phyloP scores from a whole-genome alignment of 2,329 filamentous ascomycete genomes.

The Mycocentrospora acerina region DNA sequence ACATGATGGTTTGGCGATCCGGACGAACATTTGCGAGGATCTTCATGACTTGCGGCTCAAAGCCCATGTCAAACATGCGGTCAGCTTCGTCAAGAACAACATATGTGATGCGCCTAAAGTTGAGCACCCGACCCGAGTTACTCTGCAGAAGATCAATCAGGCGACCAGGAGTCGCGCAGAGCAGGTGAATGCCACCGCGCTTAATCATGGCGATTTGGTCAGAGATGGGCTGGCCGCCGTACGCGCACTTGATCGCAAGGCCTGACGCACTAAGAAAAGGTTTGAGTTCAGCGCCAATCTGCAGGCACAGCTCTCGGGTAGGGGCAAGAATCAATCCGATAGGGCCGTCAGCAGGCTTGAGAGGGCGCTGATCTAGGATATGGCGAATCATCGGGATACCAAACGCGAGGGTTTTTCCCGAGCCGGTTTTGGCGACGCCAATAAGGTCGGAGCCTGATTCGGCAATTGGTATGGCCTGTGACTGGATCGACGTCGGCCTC shows the following conservation, averaged over 20 bases:
- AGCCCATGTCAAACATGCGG: slow-evolving; percentile 99
- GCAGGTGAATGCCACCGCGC: slow-evolving; percentile 89
- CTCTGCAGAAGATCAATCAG: slow-evolving; percentile 94
- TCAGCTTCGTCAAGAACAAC: slow-evolving; percentile 96
- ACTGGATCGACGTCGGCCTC: slow-evolving; percentile 88
- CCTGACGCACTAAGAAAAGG: slow-evolving; percentile 87
- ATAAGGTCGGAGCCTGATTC: slow-evolving; percentile 97
- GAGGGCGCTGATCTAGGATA: slow-evolving; percentile 85
- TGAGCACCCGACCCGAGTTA: slow-evolving; percentile 92
- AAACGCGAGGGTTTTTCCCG: slow-evolving; percentile 96
- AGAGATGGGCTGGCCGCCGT: slow-evolving; percentile 92
- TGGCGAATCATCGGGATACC: slow-evolving; percentile 96
- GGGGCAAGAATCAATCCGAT: slow-evolving; percentile 89
- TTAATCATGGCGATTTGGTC: slow-evolving; percentile 97
- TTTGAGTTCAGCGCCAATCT: slow-evolving; percentile 93
- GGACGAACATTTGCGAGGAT: slow-evolving; percentile 90
- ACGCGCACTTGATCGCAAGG: slow-evolving; percentile 85
- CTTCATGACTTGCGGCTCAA: slow-evolving; percentile 97
- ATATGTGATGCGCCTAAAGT: slow-evolving; percentile 84
- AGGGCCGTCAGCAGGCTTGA: slow-evolving; percentile 83
- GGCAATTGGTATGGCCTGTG: slow-evolving; percentile 89
- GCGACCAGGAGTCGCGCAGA: slow-evolving; percentile 83
- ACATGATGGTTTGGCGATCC: slow-evolving; percentile 89
- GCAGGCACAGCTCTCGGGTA: slow-evolving; percentile 87
- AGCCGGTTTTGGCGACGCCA: slow-evolving; percentile 95